Conservation (phyloP, 148 eudicot species). For the Persicaria tinctoria region DNA sequence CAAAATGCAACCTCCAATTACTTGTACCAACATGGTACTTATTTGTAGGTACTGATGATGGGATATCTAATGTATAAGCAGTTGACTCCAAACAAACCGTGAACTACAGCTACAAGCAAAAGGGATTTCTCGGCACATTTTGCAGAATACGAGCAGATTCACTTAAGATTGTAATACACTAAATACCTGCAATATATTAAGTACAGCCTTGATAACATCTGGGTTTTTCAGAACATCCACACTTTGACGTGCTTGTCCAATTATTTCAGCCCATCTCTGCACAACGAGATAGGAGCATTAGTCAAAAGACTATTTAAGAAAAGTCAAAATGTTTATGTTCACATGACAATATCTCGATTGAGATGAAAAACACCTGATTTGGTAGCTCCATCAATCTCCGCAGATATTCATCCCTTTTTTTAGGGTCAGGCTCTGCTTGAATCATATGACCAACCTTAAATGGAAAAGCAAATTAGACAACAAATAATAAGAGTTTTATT, state of each 20-base stretch:
- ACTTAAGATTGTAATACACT: not conserved
- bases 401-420: constrained; percentile 79
- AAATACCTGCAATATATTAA: constrained; percentile 89
- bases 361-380: constrained; percentile 50
- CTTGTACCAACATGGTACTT: too few species aligned
- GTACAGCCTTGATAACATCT: constrained; percentile 81
- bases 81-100: not conserved
- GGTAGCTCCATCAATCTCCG: constrained; percentile 94
- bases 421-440: constrained; percentile 88
- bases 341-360: not conserved
- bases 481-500: not conserved
- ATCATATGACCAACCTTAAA: constrained; percentile 93
- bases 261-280: constrained; percentile 98
- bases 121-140: not conserved
- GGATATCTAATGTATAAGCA: too few species aligned
- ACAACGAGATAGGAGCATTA: constrained; percentile 10
- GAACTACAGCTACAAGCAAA: not conserved
- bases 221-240: constrained; percentile 80
- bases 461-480: not conserved
- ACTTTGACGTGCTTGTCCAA: constrained; percentile 93
- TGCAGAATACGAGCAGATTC: not conserved
- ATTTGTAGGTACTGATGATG: too few species aligned
- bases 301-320: not conserved
- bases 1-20: too few species aligned
- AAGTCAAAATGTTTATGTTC: constrained; percentile 2